Evolutionary conservation across 2,329 filamentous ascomycete species (phyloP).

Genomic region (Fusarium transvaalense): DNA sequence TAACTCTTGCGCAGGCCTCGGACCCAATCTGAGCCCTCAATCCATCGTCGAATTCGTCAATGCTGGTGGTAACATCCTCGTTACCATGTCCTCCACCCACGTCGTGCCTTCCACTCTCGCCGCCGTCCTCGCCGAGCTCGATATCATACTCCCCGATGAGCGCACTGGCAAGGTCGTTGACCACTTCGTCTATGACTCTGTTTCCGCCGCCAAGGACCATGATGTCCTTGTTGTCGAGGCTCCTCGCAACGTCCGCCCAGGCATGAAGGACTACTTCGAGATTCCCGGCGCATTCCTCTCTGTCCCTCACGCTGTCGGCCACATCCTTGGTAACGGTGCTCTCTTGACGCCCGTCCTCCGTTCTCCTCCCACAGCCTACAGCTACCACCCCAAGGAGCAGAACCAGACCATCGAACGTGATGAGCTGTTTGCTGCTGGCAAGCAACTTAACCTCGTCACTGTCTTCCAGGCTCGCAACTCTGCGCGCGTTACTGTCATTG

Average conservation of each 20-base stretch:
- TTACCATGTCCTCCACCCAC: slow-evolving; percentile 81
- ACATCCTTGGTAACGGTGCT: slow-evolving; percentile 81
- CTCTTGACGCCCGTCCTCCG: slow-evolving; percentile 85
- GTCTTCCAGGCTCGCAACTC: slow-evolving; percentile 93
- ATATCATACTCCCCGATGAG: slow-evolving; percentile 87
- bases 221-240: slow-evolving; percentile 85
- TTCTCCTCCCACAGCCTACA: slow-evolving; percentile 88
- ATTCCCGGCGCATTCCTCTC: slow-evolving; percentile 72
- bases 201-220: slow-evolving; percentile 83
- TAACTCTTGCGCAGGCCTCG: slow-evolving; percentile 72
- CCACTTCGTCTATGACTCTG: slow-evolving; percentile 92
- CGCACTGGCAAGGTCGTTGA: slow-evolving; percentile 89
- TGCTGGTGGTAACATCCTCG: slow-evolving; percentile 88
- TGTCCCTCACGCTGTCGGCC: slow-evolving; percentile 84
- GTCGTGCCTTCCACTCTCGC: slow-evolving; percentile 79
- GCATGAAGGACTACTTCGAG: slow-evolving; percentile 81
- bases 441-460: slow-evolving; percentile 87
- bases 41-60: slow-evolving; percentile 92
- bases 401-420: slow-evolving; percentile 71
- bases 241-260: slow-evolving; percentile 73
- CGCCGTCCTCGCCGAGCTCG: slow-evolving; percentile 86
- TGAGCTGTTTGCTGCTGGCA: slow-evolving; percentile 86
- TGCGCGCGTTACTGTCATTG: slow-evolving; percentile 87
- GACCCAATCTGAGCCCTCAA: slow-evolving; percentile 87
- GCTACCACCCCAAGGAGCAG: slow-evolving; percentile 93